Base-by-base conservation (phyloP, 192 early-diverging fungal species). In the Dissophora ornata region DNA sequence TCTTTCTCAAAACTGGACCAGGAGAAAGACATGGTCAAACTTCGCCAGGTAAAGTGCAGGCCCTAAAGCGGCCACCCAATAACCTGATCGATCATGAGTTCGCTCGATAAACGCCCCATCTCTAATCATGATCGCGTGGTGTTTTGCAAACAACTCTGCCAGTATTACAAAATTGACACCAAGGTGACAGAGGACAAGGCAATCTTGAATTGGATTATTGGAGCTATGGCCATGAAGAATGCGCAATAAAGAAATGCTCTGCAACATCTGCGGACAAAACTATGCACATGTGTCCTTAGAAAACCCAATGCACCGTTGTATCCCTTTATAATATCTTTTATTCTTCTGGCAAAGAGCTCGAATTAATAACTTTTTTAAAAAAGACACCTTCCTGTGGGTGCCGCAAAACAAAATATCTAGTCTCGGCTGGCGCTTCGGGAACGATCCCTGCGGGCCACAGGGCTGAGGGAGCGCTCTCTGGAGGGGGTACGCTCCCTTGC, bases 201-300 rank as follows among this genome's bases (percentile, higher is more conserved):
- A 26, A 69, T 88, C 7, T 71, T 86, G 77, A 67, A 80, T 47
- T 62, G 81, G 32, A 73, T 86, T 26, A 62, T 79, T 54, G 83
- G 87, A 38, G 63, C 84, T 19, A 88, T 88, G 46, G 83, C 87
- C 7, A 69, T 86, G 41, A 88, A 88, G 62, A 73, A 67, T 28
- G 45, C 67, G 32, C 65, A 77, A 62, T 77, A 67, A 41, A 47
- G 11, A 51, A 18, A 8, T 41, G 36, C 5, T 40, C 51, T 53
- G 47, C 29, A 15, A 30, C 18, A 34, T 18, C n/a, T n/a, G 6
- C 29, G 18, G 49, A 51, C 1, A 54, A 54, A 54, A 54, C 29
- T 54, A 54, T 54, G 6, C n/a, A n/a, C n/a, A n/a, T n/a, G n/a
- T n/a, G n/a, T n/a, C n/a, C n/a, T n/a, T n/a, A n/a, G n/a, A n/a